Evolutionary conservation across 805 yeast genomes (phyloP).

Genomic region (Kluyveromyces wickerhamii): DNA sequence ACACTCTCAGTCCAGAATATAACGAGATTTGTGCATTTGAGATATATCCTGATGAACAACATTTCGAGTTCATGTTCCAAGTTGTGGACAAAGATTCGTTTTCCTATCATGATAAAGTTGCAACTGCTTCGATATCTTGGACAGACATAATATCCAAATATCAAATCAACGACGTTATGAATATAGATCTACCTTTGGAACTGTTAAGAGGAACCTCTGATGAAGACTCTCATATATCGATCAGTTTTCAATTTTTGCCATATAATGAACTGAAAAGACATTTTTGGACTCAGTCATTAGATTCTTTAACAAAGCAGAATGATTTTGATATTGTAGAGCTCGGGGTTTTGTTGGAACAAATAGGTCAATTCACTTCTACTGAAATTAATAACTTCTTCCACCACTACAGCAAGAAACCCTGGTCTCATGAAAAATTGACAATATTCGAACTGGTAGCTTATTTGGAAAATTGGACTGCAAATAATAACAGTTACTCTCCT

Average conservation of each 20-base stretch:
- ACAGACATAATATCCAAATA: constrained; percentile 34
- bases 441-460: constrained; percentile 39
- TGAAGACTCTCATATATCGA: constrained; percentile 35
- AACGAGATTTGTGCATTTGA: constrained; percentile 78
- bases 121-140: constrained; percentile 51
- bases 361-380: constrained; percentile 42
- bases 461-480: constrained; percentile 33
- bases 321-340: constrained; percentile 45
- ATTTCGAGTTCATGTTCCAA: constrained; percentile 58
- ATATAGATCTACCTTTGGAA: constrained; percentile 27
- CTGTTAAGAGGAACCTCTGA: constrained; percentile 13
- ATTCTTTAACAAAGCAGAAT: constrained; percentile 17
- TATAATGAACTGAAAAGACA: constrained; percentile 56
- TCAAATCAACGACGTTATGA: constrained; percentile 27
- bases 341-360: constrained; percentile 47
- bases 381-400: constrained; percentile 49
- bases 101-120: constrained; percentile 78
- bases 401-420: constrained; percentile 36
- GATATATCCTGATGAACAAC: constrained; percentile 54
- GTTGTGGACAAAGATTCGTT: constrained; percentile 80
- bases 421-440: constrained; percentile 47
- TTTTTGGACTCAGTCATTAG: constrained; percentile 54
- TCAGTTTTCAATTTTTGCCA: constrained; percentile 59
- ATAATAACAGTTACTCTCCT: constrained; percentile 17
- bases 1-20: constrained; percentile 73